These are phyloP conservation scores for Entoloma clypeatum DNA, from an alignment of 1,284 basidiomycete genomes.

Conservation along the genomic window DNA sequence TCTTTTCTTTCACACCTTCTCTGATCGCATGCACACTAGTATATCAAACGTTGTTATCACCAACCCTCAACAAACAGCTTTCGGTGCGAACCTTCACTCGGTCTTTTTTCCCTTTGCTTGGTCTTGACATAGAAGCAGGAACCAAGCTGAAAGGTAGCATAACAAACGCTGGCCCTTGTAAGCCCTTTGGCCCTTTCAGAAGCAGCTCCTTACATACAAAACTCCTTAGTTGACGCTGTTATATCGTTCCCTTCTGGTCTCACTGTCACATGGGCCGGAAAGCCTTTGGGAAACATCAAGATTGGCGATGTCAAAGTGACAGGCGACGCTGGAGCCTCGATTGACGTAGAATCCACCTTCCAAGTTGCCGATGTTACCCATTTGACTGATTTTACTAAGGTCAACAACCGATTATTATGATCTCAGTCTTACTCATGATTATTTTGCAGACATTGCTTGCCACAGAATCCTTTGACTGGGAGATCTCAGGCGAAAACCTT, in stretches of 20 bases:
- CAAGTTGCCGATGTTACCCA: slow-evolving; percentile 57
- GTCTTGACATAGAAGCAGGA: slow-evolving; percentile 28
- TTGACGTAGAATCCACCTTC: slow-evolving; percentile 57
- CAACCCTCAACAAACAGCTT: slow-evolving; percentile 53
- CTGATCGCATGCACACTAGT: slow-evolving; percentile 27
- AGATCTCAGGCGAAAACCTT: slow-evolving; percentile 66
- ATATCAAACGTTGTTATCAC: slow-evolving; percentile 58
- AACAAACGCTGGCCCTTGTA: slow-evolving; percentile 73
- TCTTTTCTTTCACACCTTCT: slow-evolving; percentile 7
- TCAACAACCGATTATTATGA: slow-evolving; percentile 17
- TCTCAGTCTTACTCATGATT: neutral
- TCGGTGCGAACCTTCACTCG: slow-evolving; percentile 37
- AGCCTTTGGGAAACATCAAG: slow-evolving; percentile 57
- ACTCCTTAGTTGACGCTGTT: slow-evolving; percentile 56
- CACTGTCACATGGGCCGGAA: slow-evolving; percentile 59
- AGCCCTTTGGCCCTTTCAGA: slow-evolving; percentile 21
- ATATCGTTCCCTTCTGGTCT: slow-evolving; percentile 68
- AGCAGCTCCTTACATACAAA: neutral
- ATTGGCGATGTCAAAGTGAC: slow-evolving; percentile 57
- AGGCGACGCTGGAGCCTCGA: slow-evolving; percentile 61
- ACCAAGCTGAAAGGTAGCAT: slow-evolving; percentile 63
- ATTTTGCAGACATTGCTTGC: slow-evolving; percentile 50
- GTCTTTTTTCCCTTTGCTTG: slow-evolving; percentile 1
- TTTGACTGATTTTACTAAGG: slow-evolving; percentile 67
- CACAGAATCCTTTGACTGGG: slow-evolving; percentile 70